Evolutionary conservation across 2,329 filamentous ascomycete species (phyloP), one percentile per base, ranked within the genome.

Genomic region (Colletotrichum sp.): DNA sequence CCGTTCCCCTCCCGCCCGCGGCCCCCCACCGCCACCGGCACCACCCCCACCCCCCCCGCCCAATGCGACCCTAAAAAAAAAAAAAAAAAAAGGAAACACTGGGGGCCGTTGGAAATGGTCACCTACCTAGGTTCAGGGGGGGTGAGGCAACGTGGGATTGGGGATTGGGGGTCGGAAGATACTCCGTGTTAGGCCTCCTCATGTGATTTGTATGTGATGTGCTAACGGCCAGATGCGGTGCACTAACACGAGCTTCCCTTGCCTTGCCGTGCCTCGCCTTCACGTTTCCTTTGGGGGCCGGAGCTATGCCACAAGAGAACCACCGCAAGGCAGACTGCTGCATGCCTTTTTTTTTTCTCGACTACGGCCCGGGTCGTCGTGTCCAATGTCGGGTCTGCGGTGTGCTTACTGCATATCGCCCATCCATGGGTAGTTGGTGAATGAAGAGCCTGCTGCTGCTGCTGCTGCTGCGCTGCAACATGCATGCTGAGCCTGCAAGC

Each of bases 141-240:
- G 43, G 30, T 18, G 66, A 16, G 59, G 43, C 28, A 34, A 24
- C 48, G 52, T 30, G 26, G 34, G 48, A 57, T 36, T 55, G 34
- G 43, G 14, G 16, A 59, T 66, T 71, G 39, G 36, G 63, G 24
- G 36, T 32, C 72, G 52, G 68, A 72, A 26, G 48, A n/a, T 57
- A 63, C 68, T 75, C 68, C 72, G 63, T 32, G 72, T 75, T 75
- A 75, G 69, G 24, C 6, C 13, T 9, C 36, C 18, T 10, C 9
- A 14, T 39, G 66, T 39, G 65, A 32, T 43, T 43, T 43, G 18
- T 43, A 43, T 43, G 39, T 1, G 5, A n/a, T 10, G 18, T 43
- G 39, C 39, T 43, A 43, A 43, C 39, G 39, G 14, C 21, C 24
- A 26, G 14, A 4, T 14, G 9, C 7, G n/a, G 3, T 59, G 39